Conservation (phyloP, 1,284 basidiomycete species). For the Leccinum cinnamomeum region DNA sequence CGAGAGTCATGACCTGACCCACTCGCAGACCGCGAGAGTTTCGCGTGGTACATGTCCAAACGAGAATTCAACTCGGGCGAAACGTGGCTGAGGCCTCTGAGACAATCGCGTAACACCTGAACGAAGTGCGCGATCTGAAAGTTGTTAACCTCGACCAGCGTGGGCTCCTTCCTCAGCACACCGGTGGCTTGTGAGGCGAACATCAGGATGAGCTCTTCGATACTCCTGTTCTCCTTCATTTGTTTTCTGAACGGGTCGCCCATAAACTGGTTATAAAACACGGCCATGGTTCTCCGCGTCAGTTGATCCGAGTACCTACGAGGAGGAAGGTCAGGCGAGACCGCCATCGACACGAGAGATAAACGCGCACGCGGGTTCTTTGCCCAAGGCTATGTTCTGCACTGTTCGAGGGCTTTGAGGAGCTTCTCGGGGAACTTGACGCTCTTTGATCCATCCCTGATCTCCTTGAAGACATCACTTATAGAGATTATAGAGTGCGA, state of each 20-base stretch:
- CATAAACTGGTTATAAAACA: conserved; percentile 88
- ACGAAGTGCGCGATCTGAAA: conserved; percentile 81
- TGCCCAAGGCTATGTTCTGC: conserved; percentile 89
- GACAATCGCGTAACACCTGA: conserved; percentile 78
- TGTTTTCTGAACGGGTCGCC: conserved; percentile 82
- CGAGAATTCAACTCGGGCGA: conserved; percentile 81
- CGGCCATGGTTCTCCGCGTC: conserved; percentile 83
- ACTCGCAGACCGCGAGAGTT: conserved; percentile 62
- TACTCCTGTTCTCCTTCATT: conserved; percentile 94
- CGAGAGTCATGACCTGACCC: conserved; percentile 71
- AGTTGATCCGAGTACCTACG: conserved; percentile 83
- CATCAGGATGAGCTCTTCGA: conserved; percentile 95
- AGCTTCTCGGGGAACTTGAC: conserved; percentile 85
- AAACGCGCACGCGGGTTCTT: conserved; percentile 73
- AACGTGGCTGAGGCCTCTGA: conserved; percentile 71
- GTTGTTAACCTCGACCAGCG: conserved; percentile 48
- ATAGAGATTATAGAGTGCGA: conserved; percentile 75
- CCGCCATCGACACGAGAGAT: conserved; percentile 1
- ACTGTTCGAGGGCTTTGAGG: conserved; percentile 84
- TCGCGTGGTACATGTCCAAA: conserved; percentile 81
- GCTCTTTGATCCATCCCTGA: conserved; percentile 56
- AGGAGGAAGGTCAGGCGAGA: conserved; percentile 8
- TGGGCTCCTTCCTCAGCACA: conserved; percentile 81
- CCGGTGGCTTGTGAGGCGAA: conserved; percentile 90
- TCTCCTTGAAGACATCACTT: conserved; percentile 78